phyloP scores from a whole-genome alignment of 805 yeast genomes.

The Cyberlindnera suaveolens region DNA sequence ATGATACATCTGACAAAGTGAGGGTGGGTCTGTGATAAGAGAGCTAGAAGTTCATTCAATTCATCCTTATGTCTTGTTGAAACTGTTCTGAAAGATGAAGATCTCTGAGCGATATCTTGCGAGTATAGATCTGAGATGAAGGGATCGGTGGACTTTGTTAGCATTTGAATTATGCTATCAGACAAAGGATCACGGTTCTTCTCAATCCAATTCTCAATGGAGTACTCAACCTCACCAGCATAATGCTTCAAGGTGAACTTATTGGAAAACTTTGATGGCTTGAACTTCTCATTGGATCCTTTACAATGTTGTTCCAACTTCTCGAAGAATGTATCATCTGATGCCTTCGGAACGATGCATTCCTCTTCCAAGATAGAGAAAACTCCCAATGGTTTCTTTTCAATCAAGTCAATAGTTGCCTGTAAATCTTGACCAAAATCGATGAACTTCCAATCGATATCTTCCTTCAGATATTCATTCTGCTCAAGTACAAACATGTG shows the following conservation, averaged over 20 bases:
- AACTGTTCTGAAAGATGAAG: slow-evolving; percentile 61
- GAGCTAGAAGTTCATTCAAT: slow-evolving; percentile 60
- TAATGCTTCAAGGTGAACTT: slow-evolving; percentile 87
- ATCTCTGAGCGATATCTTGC: slow-evolving; percentile 28
- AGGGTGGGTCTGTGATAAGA: slow-evolving; percentile 77
- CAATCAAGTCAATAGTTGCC: slow-evolving; percentile 90
- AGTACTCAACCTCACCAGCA: slow-evolving; percentile 95
- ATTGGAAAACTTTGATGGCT: slow-evolving; percentile 63
- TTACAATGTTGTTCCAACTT: slow-evolving; percentile 67
- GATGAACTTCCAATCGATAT: slow-evolving; percentile 92
- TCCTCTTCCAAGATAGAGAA: slow-evolving; percentile 89
- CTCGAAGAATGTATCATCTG: slow-evolving; percentile 76
- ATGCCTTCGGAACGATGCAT: slow-evolving; percentile 87
- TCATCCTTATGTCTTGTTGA: slow-evolving; percentile 89
- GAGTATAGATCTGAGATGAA: slow-evolving; percentile 54
- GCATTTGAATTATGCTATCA: slow-evolving; percentile 59
- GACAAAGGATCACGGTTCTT: slow-evolving; percentile 92
- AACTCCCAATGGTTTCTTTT: slow-evolving; percentile 71
- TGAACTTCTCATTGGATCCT: slow-evolving; percentile 48
- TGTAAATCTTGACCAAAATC: slow-evolving; percentile 95
- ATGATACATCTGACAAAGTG: slow-evolving; percentile 95
- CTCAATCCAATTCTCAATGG: slow-evolving; percentile 87
- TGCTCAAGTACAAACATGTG: slow-evolving; percentile 97
- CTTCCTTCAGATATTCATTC: slow-evolving; percentile 88
- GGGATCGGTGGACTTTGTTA: slow-evolving; percentile 49